Percentiles rank a stretch among this genome's conserved stretches.
Evolutionary conservation across 2,329 filamentous ascomycete genomes (phyloP).

Genomic region (Coccinonectria pachysandricola): DNA sequence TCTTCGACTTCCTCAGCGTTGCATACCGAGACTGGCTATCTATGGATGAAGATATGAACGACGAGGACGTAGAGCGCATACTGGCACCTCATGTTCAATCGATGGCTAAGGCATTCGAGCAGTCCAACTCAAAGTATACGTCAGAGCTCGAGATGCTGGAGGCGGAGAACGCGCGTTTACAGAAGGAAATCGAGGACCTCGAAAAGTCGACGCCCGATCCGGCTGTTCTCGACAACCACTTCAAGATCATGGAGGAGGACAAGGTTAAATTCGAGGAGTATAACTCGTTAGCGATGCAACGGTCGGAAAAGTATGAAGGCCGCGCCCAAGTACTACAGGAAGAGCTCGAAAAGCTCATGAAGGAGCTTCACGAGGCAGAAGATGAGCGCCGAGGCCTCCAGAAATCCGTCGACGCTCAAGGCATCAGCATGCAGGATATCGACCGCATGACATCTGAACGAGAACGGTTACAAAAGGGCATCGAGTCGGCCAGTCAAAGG

Average conservation of each 20-base stretch:
- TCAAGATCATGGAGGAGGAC: constrained; percentile 90
- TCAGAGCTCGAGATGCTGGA: constrained; percentile 80
- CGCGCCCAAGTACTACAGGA: constrained; percentile 75
- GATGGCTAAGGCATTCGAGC: constrained; percentile 84
- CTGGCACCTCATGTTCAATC: constrained; percentile 74
- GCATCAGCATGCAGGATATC: constrained; percentile 95
- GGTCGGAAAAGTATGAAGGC: constrained; percentile 79
- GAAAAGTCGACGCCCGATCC: constrained; percentile 80
- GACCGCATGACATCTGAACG: constrained; percentile 97
- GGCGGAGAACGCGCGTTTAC: constrained; percentile 69
- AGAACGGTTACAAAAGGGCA: constrained; percentile 81
- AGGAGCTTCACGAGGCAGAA: constrained; percentile 69
- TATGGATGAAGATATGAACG: constrained; percentile 79
- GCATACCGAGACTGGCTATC: constrained; percentile 91
- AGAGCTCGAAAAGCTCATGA: constrained; percentile 68
- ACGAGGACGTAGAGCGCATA: constrained; percentile 70
- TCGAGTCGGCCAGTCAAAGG: constrained; percentile 64
- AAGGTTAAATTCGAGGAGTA: constrained; percentile 93
- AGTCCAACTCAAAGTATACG: constrained; percentile 72
- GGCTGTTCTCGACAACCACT: constrained; percentile 74
- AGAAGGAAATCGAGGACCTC: constrained; percentile 79
- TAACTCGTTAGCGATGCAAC: constrained; percentile 72
- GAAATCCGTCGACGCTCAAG: constrained; percentile 79
- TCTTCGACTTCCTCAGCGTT: constrained; percentile 81
- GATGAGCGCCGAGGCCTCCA: constrained; percentile 73